Percentiles rank a stretch among this genome's conserved stretches.
Conservation (phyloP, 2,329 filamentous ascomycete genomes). For the Penicillium italicum region DNA sequence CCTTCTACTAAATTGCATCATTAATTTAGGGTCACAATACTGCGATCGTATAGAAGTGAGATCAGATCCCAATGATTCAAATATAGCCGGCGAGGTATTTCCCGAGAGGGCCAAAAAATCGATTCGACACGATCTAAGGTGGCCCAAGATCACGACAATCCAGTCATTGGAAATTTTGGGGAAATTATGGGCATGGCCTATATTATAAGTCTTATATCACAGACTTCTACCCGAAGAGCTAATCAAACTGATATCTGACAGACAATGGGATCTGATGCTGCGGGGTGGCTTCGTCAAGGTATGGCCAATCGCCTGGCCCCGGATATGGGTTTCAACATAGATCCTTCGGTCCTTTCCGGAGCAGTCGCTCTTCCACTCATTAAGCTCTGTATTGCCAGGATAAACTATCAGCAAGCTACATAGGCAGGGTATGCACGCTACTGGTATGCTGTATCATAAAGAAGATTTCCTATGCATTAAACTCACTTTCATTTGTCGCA, state of each 20-base stretch:
- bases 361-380: conserved; percentile 24
- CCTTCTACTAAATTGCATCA: conserved; percentile 34
- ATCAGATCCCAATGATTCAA: conserved; percentile 29
- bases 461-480: background rate
- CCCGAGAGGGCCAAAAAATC: conserved; percentile 27
- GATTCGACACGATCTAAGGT: conserved; percentile 21
- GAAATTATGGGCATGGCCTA: conserved; percentile 29
- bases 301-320: conserved; percentile 38
- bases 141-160: conserved; percentile 38
- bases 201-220: conserved; percentile 21
- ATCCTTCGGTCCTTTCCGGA: conserved; percentile 27
- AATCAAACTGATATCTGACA: conserved; percentile 9
- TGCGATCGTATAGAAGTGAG: conserved; percentile 33
- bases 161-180: conserved; percentile 35
- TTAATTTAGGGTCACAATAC: conserved; percentile 35
- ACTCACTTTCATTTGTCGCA: background rate
- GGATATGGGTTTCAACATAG: conserved; percentile 41
- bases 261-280: conserved; percentile 36
- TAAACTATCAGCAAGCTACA: conserved; percentile 36
- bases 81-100: conserved; percentile 35
- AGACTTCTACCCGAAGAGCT: background rate
- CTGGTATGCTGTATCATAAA: conserved; percentile 24
- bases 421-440: conserved; percentile 37
- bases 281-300: conserved; percentile 39
- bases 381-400: conserved; percentile 38